Evolutionary conservation across 345 rosid genomes (phyloP), one percentile per base, ranked within the genome.

Genomic region (Luvunga scandens): DNA sequence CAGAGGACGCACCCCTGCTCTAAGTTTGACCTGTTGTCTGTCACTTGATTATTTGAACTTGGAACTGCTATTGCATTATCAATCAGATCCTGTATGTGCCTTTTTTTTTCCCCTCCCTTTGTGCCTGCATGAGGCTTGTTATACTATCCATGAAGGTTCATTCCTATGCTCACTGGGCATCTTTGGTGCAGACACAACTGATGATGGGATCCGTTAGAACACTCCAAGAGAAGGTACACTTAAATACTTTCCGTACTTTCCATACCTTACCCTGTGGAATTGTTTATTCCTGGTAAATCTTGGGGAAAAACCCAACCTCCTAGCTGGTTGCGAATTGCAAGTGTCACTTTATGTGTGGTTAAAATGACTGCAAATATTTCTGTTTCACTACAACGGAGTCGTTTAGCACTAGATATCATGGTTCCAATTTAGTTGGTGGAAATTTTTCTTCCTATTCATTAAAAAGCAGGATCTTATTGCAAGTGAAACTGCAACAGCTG

Each of bases 171-270:
- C 25, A 36, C 28, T 72, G 14, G 36, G 12, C 36, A 62, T 7
- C 62, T 69, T 63, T 45, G 67, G 27, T 78, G 86, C 86, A 87
- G 90, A 77, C 39, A 36, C 74, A 86, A 64, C 72, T 84, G 75
- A 72, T 78, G 83, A 2, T 77, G 81, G 88, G 82, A 22, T 69
- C 80, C 50, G 4, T 81, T 45, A 75, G 64, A 71, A 69, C 66
- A 70, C 90, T 86, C 53, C 81, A 75, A n/a, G 84, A 86, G 42
- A 80, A 84, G 92, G 92, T 87, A 80, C 28, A 45, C 65, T 45
- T 45, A 45, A 45, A n/a, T n/a, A n/a, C n/a, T n/a, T n/a, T n/a
- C n/a, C n/a, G 4, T 64, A 31, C 78, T 21, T 25, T 16, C 9
- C 48, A 75, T 4, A 75, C 55, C 59, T 48, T 25, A 30, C 45